These are phyloP conservation scores for Aquilaria yunnanensis DNA, from an alignment of 345 rosid genomes.

Conservation along the genomic window DNA sequence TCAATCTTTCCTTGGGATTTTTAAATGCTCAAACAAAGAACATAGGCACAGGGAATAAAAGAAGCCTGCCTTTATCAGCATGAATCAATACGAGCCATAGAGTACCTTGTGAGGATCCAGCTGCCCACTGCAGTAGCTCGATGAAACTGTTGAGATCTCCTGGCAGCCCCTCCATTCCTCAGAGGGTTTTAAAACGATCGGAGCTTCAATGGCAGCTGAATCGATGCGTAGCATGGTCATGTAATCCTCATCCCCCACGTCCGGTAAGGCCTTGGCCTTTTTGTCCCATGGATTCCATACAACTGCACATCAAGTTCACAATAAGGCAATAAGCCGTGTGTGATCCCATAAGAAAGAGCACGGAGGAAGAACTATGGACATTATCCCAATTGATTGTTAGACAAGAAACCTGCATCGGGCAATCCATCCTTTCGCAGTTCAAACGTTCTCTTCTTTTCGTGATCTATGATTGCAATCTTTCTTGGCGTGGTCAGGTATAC, in stretches of 20 bases:
- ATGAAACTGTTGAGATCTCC: conserved; percentile 82
- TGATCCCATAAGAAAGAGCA: no score
- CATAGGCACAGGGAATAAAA: not conserved
- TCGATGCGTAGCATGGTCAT: conserved; percentile 78
- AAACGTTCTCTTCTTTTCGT: conserved; percentile 89
- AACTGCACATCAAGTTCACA: conserved; percentile 32
- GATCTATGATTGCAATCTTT: conserved; percentile 92
- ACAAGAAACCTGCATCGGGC: conserved; percentile 72
- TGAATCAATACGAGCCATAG: conserved; percentile 38
- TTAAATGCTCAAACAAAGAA: not conserved
- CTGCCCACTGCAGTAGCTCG: conserved; percentile 97
- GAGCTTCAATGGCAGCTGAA: conserved; percentile 70
- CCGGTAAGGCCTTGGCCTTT: conserved; percentile 70
- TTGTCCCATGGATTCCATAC: conserved; percentile 98
- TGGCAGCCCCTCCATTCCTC: conserved; percentile 93
- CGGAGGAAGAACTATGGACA: no score
- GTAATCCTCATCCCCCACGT: conserved; percentile 87
- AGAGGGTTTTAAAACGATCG: conserved; percentile 59
- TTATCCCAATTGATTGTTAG: not conserved
- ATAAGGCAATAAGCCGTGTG: no score
- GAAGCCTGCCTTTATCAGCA: no score
- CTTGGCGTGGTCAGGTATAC: conserved; percentile 86
- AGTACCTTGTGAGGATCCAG: conserved; percentile 85
- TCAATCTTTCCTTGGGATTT: conserved; percentile 2
- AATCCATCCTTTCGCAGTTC: conserved; percentile 80